These are phyloP conservation scores for Amanita jacksonii DNA, from an alignment of 768 basidiomycete species.

Conservation along the genomic window DNA sequence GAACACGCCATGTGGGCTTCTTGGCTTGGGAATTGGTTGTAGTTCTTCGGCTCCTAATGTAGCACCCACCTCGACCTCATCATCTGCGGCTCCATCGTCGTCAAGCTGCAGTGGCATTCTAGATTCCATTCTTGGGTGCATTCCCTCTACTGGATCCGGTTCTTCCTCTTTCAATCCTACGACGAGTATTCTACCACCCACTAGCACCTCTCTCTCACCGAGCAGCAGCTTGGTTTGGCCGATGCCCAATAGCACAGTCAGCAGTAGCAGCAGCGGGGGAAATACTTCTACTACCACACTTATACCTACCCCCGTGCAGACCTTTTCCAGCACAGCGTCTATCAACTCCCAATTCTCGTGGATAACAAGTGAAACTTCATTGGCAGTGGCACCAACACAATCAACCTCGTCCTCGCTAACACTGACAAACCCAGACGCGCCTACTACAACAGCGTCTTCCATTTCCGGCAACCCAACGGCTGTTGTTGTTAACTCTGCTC, in stretches of 20 bases:
- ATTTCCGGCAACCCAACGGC: conserved; percentile 15
- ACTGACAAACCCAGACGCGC: conserved; percentile 35
- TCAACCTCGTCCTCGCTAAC: conserved; percentile 19
- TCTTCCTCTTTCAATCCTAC: too few relatives aligned
- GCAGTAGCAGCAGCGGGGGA: conserved; percentile 15
- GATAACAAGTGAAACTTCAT: conserved; percentile 32
- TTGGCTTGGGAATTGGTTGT: neutral
- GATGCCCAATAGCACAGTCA: conserved; percentile 2
- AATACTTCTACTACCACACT: neutral
- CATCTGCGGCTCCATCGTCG: too few relatives aligned
- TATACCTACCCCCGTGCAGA: conserved; percentile 4
- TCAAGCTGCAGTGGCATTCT: neutral
- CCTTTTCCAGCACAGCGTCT: conserved; percentile 7
- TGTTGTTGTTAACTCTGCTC: conserved; percentile 17
- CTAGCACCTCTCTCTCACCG: too few relatives aligned
- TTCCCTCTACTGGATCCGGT: neutral
- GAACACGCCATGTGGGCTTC: neutral
- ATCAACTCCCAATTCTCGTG: conserved; percentile 34
- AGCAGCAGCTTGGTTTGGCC: conserved; percentile 9
- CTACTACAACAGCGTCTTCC: conserved; percentile 24
- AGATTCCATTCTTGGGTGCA: neutral
- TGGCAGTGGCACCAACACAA: conserved; percentile 28
- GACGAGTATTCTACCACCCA: neutral
- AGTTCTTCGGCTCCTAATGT: neutral
- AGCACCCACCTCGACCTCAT: neutral